These are phyloP conservation scores for Cladosporium colombiae DNA, from an alignment of 2,329 filamentous ascomycete genomes.

Conservation along the genomic window DNA sequence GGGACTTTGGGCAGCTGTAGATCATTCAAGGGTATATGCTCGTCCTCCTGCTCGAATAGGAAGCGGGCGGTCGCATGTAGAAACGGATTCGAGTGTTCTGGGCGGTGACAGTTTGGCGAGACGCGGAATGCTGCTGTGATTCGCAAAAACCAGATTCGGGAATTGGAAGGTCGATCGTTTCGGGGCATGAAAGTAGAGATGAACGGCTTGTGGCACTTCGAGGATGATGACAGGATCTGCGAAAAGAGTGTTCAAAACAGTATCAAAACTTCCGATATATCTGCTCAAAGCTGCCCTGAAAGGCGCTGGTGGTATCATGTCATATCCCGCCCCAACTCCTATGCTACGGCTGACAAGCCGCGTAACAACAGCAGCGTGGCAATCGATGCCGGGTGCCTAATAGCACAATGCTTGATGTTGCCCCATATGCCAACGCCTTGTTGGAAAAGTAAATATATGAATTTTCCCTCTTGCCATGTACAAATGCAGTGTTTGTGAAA, in stretches of 20 bases:
- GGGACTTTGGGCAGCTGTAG: neutral
- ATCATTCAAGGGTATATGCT: neutral
- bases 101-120: neutral
- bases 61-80: neutral
- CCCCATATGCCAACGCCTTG: neutral
- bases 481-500: neutral
- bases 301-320: slow-evolving; percentile 11
- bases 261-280: neutral
- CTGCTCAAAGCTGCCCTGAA: neutral
- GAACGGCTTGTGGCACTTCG: neutral
- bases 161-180: neutral
- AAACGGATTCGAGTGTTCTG: neutral
- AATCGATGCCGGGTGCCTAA: neutral
- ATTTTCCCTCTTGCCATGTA: neutral
- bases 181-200: neutral
- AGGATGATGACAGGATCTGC: neutral
- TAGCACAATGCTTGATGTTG: neutral
- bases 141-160: neutral
- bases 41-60: neutral
- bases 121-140: neutral
- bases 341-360: slow-evolving; percentile 1
- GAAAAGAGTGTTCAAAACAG: neutral
- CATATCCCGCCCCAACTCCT: neutral
- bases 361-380: neutral
- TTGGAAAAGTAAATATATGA: neutral